Base-by-base conservation (phyloP, 2,329 filamentous ascomycete species). In the Penicillium capsulatum region DNA sequence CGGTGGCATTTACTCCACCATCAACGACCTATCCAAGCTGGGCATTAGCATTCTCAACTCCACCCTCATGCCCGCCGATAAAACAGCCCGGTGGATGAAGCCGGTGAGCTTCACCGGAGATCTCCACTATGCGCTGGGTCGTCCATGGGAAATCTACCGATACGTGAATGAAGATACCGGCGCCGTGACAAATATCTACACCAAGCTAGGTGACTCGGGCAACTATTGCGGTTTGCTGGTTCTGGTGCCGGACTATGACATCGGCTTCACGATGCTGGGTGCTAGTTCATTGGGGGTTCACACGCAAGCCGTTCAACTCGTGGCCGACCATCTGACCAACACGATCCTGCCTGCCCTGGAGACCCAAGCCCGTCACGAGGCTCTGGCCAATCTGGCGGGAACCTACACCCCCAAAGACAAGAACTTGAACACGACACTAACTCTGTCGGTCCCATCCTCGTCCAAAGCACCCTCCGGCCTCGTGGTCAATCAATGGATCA, bases 141-240 rank as follows among this genome's bases (percentile, higher is more conserved):
- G 59, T 15, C 60, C 65, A 0, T 71, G 68, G 68, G 68, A 69
- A 44, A 69, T 69, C 5, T 57, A 61, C n/a, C 65, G 68, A 4
- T 69, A 62, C 44, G 40, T 44, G 7, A 40, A 56, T 15, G 38
- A 43, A 7, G 37, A 31, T 2, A 47, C 44, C 2, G 68, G 44
- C 10, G 34, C 48, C 0, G 41, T 57, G 15, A 56, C 51, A 1
- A 48, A 57, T 16, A 47, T 69, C 2, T 71, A 69, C 42, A 65
- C 64, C 17, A 72, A 75, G 50, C 50, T 59, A 2, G 67, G 71
- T 5, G 60, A 69, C 41, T 54, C 70, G 7, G 62, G 66, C 17
- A 45, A 51, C 26, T 73, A 70, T 42, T 60, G 59, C 13, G 58
- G 61, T 2, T 55, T 64, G 7, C 37, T 74, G 1, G 61, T 61